phyloP scores from a whole-genome alignment of 352 stramenopile genomes.

The Globisporangium parvum region DNA sequence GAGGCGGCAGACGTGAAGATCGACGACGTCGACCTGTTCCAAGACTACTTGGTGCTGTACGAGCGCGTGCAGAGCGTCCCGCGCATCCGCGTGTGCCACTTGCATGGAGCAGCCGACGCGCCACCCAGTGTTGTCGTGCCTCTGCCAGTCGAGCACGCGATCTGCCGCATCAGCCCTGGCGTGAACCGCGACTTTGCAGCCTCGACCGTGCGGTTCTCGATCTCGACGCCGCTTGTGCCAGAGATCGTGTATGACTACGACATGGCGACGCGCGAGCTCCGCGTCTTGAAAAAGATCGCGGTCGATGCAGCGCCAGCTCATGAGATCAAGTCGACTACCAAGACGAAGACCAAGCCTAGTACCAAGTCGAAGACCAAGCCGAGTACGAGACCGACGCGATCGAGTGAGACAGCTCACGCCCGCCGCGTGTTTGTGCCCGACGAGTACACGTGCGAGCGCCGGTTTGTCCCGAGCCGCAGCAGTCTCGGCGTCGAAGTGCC shows the following conservation, averaged over 20 bases:
- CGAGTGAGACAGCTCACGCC: neutral
- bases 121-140: conserved; percentile 36
- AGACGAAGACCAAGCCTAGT: neutral
- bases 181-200: conserved; percentile 77
- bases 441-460: conserved; percentile 34
- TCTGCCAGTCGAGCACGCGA: conserved; percentile 46
- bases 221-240: conserved; percentile 65
- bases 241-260: conserved; percentile 83
- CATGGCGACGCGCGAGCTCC: conserved; percentile 35
- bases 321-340: neutral
- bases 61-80: conserved; percentile 67
- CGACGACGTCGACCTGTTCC: conserved; percentile 84
- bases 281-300: conserved; percentile 52
- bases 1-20: conserved; percentile 72
- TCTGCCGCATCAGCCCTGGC: conserved; percentile 58
- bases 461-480: conserved; percentile 35
- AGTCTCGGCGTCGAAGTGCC: conserved; percentile 44
- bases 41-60: conserved; percentile 77
- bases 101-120: conserved; percentile 4
- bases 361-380: neutral
- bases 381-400: neutral
- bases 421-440: conserved; percentile 15
- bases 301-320: neutral
- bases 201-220: conserved; percentile 54
- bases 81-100: conserved; percentile 58